These are phyloP conservation scores for Knoxia roxburghii DNA, from an alignment of 257 asterid genomes.

Conservation along the genomic window DNA sequence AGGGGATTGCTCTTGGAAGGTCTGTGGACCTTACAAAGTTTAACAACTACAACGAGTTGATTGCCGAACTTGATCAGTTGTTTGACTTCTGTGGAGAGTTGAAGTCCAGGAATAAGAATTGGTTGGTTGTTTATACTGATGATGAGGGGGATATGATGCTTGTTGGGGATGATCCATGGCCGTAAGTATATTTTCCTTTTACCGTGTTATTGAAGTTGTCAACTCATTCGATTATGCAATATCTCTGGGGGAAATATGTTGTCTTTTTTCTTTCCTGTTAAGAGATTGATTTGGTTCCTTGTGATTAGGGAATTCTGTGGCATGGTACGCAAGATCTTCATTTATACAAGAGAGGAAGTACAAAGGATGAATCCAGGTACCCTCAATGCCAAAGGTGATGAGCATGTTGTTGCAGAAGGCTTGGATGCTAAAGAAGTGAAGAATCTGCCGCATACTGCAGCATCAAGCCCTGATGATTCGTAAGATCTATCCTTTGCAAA, in stretches of 20 bases:
- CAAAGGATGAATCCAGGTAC: conserved; percentile 81
- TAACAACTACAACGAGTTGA: conserved; percentile 60
- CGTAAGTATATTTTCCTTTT: conserved; percentile 41
- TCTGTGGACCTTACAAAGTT: conserved; percentile 91
- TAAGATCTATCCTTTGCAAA: conserved; percentile 16
- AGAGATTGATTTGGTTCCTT: conserved; percentile 8
- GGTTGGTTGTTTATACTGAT: conserved; percentile 92
- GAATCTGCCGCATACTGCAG: conserved; percentile 44
- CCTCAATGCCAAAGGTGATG: conserved; percentile 61
- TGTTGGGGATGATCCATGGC: conserved; percentile 99
- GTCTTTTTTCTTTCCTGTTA: conserved; percentile 1
- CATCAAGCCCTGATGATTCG: conserved; percentile 45
- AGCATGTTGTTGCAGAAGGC: conserved; percentile 57
- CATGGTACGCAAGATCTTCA: conserved; percentile 82
- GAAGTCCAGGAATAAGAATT: conserved; percentile 54
- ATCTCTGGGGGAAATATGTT: neutral
- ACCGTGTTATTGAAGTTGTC: neutral
- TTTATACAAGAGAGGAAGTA: conserved; percentile 81
- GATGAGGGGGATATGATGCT: conserved; percentile 99
- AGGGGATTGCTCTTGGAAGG: conserved; percentile 93
- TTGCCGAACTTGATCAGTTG: conserved; percentile 67
- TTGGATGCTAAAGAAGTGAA: conserved; percentile 55
- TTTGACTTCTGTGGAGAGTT: conserved; percentile 89
- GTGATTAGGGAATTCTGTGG: conserved; percentile 71
- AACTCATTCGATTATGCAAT: too few species aligned